A percentile compares a stretch with the other conserved stretches of the same genome.
These are phyloP conservation scores for Aechmea fasciata DNA, from an alignment of 176 grass and related monocot genomes.

Conservation along the genomic window DNA sequence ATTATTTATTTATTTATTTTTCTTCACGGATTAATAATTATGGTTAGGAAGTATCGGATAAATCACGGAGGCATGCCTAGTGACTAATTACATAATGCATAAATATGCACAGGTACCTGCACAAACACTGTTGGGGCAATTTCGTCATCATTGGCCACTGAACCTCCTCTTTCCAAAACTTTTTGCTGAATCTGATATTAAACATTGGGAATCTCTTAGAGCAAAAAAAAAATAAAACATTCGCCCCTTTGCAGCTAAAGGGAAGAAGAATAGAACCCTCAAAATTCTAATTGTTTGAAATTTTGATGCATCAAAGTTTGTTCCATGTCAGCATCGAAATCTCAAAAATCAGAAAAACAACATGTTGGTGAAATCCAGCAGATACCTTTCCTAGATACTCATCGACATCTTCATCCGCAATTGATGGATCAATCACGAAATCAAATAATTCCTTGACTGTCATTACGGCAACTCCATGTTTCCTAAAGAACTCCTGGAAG, in stretches of 20 bases:
- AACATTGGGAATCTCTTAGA: neutral
- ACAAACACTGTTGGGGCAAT: slow-evolving; percentile 69
- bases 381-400: slow-evolving; percentile 78
- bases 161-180: slow-evolving; percentile 56
- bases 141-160: slow-evolving; percentile 41
- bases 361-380: neutral
- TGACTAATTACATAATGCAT: neutral
- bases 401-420: slow-evolving; percentile 77
- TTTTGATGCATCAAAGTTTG: too few species aligned
- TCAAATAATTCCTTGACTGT: slow-evolving; percentile 67
- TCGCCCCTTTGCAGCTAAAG: too few species aligned
- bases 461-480: slow-evolving; percentile 71
- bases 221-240: neutral
- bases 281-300: too few species aligned
- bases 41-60: neutral
- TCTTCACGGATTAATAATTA: neutral
- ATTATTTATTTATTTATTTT: neutral
- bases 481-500: slow-evolving; percentile 83
- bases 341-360: neutral
- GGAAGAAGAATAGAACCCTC: too few species aligned
- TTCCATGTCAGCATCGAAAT: too few species aligned
- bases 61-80: neutral
- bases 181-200: slow-evolving; percentile 70
- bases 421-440: slow-evolving; percentile 75
- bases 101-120: slow-evolving; percentile 31